Base-by-base conservation (phyloP, 2,329 filamentous ascomycete genomes). In the Epicoccum sorghinum region DNA sequence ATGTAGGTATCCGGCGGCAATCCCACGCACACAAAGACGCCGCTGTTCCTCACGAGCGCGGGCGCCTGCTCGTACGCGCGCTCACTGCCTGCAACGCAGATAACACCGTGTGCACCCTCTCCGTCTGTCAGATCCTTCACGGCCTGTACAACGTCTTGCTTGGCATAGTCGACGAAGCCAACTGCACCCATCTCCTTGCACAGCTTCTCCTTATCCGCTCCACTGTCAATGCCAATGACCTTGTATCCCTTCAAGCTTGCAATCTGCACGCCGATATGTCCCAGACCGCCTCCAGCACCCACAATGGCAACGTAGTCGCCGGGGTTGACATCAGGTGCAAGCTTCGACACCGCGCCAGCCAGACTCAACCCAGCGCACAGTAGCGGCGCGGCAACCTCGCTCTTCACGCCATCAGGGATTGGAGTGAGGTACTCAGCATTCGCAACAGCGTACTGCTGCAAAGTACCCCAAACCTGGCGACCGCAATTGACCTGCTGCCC, bases 321-420 rank as follows among this genome's bases (percentile, higher is more conserved):
- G 1, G 90, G 84, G 42, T 83, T 79, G 25, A 84, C 86, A 41
- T 86, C 86, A 0, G 90, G 91, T 74, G 91, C 89, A 12, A 89
- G 89, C 79, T 92, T 93, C 80, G 93, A 95, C 52, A 93, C 90
- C 2, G 90, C 82, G 0, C 91, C 91, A 1, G 91, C 96, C 36
- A 96, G 79, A 24, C 91, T 73, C 22, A 74, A 40, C 12, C 72
- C 71, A 18, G 72, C 72, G 38, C 72, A 75, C 2, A 75, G 61
- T 27, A 75, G 55, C 24, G 72, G 72, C 5, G 72, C 72, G 0
- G 71, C 71, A 8, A 75, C 64, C 49, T 74, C 71, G 50, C 69
- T 72, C 52, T 67, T 62, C 8, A 75, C 62, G n/a, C 70, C 72
- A 6, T 74, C 71, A 1, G 72, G 72, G 14, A 75, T 73, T 13